phyloP scores from a whole-genome alignment of 192 early-diverging fungal species.

The Chytriomyces sp. region DNA sequence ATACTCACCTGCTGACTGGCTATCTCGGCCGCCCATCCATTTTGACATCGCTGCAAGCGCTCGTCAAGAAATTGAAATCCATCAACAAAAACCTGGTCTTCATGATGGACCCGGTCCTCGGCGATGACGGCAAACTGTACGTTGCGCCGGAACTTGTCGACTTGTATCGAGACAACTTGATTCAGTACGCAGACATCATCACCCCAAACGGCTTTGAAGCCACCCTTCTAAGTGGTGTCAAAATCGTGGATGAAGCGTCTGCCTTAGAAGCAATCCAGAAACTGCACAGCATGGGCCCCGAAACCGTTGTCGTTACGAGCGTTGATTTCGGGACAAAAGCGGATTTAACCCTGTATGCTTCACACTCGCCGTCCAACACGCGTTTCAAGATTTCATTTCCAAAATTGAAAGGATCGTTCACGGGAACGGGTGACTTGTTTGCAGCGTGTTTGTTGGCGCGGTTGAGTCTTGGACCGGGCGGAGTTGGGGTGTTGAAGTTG shows the following conservation, averaged over 20 bases:
- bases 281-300: constrained; percentile 71
- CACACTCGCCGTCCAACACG: constrained; percentile 37
- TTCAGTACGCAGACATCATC: constrained; percentile 73
- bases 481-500: constrained; percentile 18
- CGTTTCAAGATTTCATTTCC: constrained; percentile 76
- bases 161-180: constrained; percentile 74
- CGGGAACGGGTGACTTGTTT: constrained; percentile 93
- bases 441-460: constrained; percentile 73
- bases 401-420: constrained; percentile 76
- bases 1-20: constrained; percentile 85
- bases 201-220: constrained; percentile 94
- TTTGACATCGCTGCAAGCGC: constrained; percentile 59
- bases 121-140: constrained; percentile 85
- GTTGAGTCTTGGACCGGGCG: constrained; percentile 41
- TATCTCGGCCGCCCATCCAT: constrained; percentile 82
- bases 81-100: constrained; percentile 34
- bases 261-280: constrained; percentile 62
- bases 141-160: constrained; percentile 78
- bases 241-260: constrained; percentile 53
- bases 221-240: constrained; percentile 69
- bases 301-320: constrained; percentile 82
- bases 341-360: constrained; percentile 55
- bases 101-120: constrained; percentile 87
- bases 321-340: constrained; percentile 29
- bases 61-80: constrained; percentile 60